phyloP scores from a whole-genome alignment of 1,284 basidiomycete genomes.

The Lentinus polychrous region DNA sequence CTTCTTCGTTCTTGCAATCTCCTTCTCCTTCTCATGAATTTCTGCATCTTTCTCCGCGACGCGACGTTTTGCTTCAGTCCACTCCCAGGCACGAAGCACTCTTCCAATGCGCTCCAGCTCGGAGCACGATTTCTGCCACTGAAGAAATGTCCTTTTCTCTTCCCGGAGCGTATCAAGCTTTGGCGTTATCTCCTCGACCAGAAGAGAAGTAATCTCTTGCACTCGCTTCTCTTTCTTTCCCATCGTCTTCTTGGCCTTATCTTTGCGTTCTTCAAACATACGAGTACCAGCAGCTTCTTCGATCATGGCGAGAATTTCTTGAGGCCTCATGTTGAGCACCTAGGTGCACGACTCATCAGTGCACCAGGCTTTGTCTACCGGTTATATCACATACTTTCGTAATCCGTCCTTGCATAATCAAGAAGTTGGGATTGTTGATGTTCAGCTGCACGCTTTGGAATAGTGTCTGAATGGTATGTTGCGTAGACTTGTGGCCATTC shows the following conservation, averaged over 20 bases:
- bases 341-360: constrained; percentile 26
- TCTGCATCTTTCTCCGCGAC: constrained; percentile 46
- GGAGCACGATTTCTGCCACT: constrained; percentile 85
- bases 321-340: constrained; percentile 98
- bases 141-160: constrained; percentile 88
- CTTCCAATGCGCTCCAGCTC: constrained; percentile 90
- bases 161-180: constrained; percentile 88
- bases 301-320: constrained; percentile 97
- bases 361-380: no score
- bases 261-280: constrained; percentile 99
- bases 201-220: constrained; percentile 77
- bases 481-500: constrained; percentile 93
- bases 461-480: constrained; percentile 84
- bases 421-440: constrained; percentile 99
- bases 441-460: constrained; percentile 98
- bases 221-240: constrained; percentile 97
- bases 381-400: constrained; percentile 56
- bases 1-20: constrained; percentile 40
- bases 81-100: constrained; percentile 86
- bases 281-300: constrained; percentile 98
- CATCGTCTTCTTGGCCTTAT: constrained; percentile 97
- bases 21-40: constrained; percentile 40
- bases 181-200: constrained; percentile 90
- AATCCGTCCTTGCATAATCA: constrained; percentile 98
- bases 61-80: constrained; percentile 53